These are phyloP conservation scores for Sugiyamaella chiloensis DNA, from an alignment of 805 yeast species.

Conservation along the genomic window DNA sequence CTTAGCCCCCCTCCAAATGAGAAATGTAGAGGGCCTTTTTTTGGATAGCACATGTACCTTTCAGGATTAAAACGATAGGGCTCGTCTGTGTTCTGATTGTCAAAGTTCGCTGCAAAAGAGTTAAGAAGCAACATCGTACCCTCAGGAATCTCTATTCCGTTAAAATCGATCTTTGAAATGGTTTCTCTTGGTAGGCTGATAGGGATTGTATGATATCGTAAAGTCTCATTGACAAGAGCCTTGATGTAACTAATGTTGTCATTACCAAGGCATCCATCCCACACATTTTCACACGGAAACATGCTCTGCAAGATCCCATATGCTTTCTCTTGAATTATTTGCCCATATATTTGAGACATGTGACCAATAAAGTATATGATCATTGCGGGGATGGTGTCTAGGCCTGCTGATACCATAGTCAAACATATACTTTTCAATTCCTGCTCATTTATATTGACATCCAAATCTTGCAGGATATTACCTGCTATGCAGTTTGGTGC, in stretches of 20 bases:
- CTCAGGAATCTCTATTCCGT: constrained; percentile 50
- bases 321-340: constrained; percentile 45
- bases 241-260: constrained; percentile 50
- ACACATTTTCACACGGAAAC: constrained; percentile 31
- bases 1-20: constrained; percentile 63
- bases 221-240: constrained; percentile 61
- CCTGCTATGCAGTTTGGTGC: constrained; percentile 36
- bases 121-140: constrained; percentile 62
- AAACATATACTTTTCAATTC: constrained; percentile 62
- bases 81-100: constrained; percentile 31
- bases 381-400: constrained; percentile 67
- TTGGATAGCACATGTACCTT: constrained; percentile 26
- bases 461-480: constrained; percentile 30
- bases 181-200: constrained; percentile 62
- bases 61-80: constrained; percentile 33
- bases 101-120: constrained; percentile 70
- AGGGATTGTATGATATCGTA: constrained; percentile 66
- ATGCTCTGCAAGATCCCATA: constrained; percentile 37
- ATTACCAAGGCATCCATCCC: constrained; percentile 26
- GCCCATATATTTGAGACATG: constrained; percentile 42
- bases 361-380: constrained; percentile 60
- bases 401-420: constrained; percentile 76
- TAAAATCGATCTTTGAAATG: constrained; percentile 47
- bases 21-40: constrained; percentile 42
- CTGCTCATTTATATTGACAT: constrained; percentile 35